Evolutionary conservation across 2,329 filamentous ascomycete genomes (phyloP), one percentile per base, ranked within the genome.

Genomic region (Alternaria sp.): DNA sequence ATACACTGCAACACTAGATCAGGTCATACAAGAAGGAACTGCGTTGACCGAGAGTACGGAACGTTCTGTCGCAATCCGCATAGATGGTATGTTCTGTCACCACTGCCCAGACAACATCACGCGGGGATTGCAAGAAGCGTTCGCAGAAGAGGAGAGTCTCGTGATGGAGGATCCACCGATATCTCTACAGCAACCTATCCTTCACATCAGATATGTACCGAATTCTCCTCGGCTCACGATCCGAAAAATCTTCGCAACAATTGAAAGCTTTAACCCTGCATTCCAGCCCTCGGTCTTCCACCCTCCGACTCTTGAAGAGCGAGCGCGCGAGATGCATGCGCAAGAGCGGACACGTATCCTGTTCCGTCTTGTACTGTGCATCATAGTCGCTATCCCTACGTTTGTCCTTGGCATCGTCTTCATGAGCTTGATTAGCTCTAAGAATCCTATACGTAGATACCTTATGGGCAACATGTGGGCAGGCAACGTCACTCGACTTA

Each of bases 381-480:
- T 90, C 28, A 70, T 89, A 26, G 81, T 91, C 6, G 89, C 91
- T 20, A 89, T 97, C 44, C 94, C 94, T 2, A 92, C 92, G 0
- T 94, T 97, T 68, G 76, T 96, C 51, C 88, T 97, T 39, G 94
- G 94, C 3, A 92, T 97, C 54, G 88, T 96, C 1, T 96, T 92
- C 80, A 97, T 97, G 94, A 92, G 87, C 62, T 83, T 97, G 1
- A 85, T 97, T 0, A 82, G 89, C 0, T 76, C 83, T 3, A 78
- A 83, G 2, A 85, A 93, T 66, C 66, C 78, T 0, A 83, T 84
- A 12, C 88, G 88, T 57, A 81, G 82, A 63, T 92, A 87, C 67
- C 80, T 96, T 44, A 93, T 93, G 86, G 75, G 84, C 63, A 87
- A 88, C 0, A 89, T 92, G 82, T 86, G 85, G 66, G 87, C 86